These are phyloP conservation scores for Rhodotorula sp. DNA, from an alignment of 1,284 basidiomycete species.

Conservation along the genomic window DNA sequence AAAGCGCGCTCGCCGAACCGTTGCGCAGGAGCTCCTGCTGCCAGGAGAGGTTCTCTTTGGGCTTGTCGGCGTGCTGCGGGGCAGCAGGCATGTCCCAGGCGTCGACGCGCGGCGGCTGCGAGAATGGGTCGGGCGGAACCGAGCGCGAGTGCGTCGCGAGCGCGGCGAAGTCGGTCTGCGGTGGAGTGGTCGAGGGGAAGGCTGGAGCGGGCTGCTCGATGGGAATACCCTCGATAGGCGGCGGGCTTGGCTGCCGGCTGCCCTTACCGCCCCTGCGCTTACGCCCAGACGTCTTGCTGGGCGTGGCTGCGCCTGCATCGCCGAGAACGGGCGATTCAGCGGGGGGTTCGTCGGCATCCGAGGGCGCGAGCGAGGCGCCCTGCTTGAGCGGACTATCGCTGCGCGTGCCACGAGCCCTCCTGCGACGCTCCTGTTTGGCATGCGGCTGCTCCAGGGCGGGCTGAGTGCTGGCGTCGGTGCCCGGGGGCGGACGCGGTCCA, in stretches of 20 bases:
- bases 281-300: constrained; percentile 10
- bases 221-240: constrained; percentile 4
- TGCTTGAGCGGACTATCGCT: constrained; percentile 2
- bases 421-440: background rate
- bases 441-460: background rate
- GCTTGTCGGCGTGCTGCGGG: background rate
- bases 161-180: constrained; percentile 18
- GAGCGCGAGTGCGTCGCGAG: constrained; percentile 16
- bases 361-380: background rate
- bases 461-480: background rate
- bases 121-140: constrained; percentile 10
- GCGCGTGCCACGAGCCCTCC: constrained; percentile 7
- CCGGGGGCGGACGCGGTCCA: background rate
- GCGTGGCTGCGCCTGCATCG: background rate
- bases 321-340: background rate
- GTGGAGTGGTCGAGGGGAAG: constrained; percentile 17
- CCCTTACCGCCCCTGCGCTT: constrained; percentile 7
- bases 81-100: constrained; percentile 39
- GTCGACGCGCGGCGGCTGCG: constrained; percentile 10
- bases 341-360: background rate
- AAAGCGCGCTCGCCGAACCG: background rate
- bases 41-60: constrained; percentile 33
- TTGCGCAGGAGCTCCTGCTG: constrained; percentile 37
- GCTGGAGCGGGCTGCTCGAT: background rate
- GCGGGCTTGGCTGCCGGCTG: constrained; percentile 20